Evolutionary conservation across 495 filamentous ascomycete genomes (phyloP).

Genomic region (Staphylotrichum tortipilum): DNA sequence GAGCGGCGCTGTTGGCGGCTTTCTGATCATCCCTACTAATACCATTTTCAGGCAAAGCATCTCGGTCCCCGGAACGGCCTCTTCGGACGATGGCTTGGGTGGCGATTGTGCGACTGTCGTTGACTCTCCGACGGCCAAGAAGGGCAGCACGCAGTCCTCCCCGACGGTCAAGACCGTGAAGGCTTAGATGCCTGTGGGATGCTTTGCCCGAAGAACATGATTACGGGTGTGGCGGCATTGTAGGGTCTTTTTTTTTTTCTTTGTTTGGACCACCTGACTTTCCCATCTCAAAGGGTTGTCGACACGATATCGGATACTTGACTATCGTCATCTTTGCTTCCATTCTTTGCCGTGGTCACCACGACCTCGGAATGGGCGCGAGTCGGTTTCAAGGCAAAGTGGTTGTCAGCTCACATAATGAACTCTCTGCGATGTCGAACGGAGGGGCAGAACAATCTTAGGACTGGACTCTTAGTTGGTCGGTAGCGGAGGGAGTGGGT

Average conservation of each 20-base stretch:
- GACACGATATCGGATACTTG: constrained; percentile 17
- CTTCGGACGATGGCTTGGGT: constrained; percentile 35
- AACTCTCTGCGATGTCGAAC: constrained; percentile 18
- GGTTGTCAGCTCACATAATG: constrained; percentile 25
- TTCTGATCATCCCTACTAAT: constrained; percentile 22
- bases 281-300: constrained; percentile 15
- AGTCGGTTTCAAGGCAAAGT: constrained; percentile 4
- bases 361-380: constrained; percentile 1
- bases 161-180: constrained; percentile 41
- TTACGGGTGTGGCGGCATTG: neutral
- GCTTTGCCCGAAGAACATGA: constrained; percentile 5
- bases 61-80: constrained; percentile 17
- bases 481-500: constrained; percentile 14
- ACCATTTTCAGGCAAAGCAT: constrained; percentile 20
- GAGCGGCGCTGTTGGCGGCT: neutral
- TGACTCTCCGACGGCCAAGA: constrained; percentile 40
- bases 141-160: constrained; percentile 43
- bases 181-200: constrained; percentile 9
- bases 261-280: constrained; percentile 12
- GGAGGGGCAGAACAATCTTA: constrained; percentile 17
- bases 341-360: constrained; percentile 16
- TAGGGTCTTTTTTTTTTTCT: no score
- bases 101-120: constrained; percentile 44
- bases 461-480: constrained; percentile 19
- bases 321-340: constrained; percentile 24